A percentile compares a stretch with the other conserved stretches of the same genome.
Evolutionary conservation across 441 rosid species (phyloP).

Genomic region (Populus hybrid): DNA sequence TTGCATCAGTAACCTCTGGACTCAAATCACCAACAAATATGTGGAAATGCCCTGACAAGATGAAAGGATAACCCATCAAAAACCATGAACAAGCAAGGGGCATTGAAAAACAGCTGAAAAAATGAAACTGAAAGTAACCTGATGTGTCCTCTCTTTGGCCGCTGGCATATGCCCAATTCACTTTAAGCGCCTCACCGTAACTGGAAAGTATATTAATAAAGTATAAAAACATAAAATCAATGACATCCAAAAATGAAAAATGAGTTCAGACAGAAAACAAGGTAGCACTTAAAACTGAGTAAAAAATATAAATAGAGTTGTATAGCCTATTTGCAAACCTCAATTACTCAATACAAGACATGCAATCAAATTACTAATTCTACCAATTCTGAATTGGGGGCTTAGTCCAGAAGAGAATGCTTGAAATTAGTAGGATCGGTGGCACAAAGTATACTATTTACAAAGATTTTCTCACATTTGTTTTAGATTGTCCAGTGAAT

Average conservation of each 20-base stretch:
- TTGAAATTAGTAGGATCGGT: too few relatives aligned
- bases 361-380: not conserved
- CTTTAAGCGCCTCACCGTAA: conserved; percentile 97
- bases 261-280: not conserved
- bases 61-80: conserved; percentile 1
- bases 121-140: conserved; percentile 31
- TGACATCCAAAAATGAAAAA: not conserved
- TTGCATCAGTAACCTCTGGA: conserved; percentile 96
- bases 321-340: not conserved
- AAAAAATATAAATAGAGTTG: not conserved
- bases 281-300: not conserved
- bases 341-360: not conserved
- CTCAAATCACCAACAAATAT: conserved; percentile 97
- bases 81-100: not conserved
- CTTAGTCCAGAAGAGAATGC: not conserved
- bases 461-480: not conserved
- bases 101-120: conserved; percentile 8
- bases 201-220: conserved; percentile 30
- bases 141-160: conserved; percentile 98
- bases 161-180: conserved; percentile 97
- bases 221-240: not conserved
- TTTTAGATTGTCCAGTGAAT: not conserved
- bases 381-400: not conserved
- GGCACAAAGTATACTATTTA: not conserved
- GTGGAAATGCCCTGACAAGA: conserved; percentile 69